Evolutionary conservation across 2,329 filamentous ascomycete species (phyloP).

Genomic region (Alternaria burnsii): DNA sequence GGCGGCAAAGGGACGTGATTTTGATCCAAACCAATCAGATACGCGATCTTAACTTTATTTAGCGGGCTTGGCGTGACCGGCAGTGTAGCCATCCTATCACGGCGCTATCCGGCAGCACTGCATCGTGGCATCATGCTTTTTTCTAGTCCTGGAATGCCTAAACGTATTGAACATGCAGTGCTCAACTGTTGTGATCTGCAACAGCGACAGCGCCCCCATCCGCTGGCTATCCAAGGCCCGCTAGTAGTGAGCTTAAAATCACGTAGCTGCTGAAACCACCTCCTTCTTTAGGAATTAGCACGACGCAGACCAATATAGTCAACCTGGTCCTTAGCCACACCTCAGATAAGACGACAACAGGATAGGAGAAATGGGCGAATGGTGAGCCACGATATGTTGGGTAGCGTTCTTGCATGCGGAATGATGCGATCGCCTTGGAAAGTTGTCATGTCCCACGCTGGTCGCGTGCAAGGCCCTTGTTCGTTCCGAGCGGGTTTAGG

Average conservation of each 20-base stretch:
- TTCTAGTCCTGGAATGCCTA: background rate
- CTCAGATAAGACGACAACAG: conserved; percentile 39
- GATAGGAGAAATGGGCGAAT: conserved; percentile 13
- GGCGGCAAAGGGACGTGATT: conserved; percentile 17
- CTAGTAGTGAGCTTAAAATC: conserved; percentile 49
- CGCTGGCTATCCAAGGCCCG: conserved; percentile 30
- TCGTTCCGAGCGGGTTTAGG: background rate
- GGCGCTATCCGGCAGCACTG: conserved; percentile 13
- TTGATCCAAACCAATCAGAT: conserved; percentile 21
- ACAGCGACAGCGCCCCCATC: conserved; percentile 11
- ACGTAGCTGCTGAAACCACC: conserved; percentile 38
- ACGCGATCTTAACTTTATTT: conserved; percentile 1
- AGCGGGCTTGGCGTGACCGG: conserved; percentile 13
- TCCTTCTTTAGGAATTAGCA: conserved; percentile 40
- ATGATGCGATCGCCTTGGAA: background rate
- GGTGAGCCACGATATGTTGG: conserved; percentile 6
- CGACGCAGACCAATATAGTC: conserved; percentile 41
- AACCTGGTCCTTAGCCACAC: conserved; percentile 30
- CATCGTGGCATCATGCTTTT: conserved; percentile 1
- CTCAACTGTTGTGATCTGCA: conserved; percentile 16
- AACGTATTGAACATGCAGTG: conserved; percentile 8
- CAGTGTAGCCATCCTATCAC: conserved; percentile 27
- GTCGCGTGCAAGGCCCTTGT: background rate
- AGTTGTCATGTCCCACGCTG: background rate
- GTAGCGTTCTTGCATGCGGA: conserved; percentile 2